phyloP scores from a whole-genome alignment of 2,329 filamentous ascomycete species.

The Penicillium sumatraense region DNA sequence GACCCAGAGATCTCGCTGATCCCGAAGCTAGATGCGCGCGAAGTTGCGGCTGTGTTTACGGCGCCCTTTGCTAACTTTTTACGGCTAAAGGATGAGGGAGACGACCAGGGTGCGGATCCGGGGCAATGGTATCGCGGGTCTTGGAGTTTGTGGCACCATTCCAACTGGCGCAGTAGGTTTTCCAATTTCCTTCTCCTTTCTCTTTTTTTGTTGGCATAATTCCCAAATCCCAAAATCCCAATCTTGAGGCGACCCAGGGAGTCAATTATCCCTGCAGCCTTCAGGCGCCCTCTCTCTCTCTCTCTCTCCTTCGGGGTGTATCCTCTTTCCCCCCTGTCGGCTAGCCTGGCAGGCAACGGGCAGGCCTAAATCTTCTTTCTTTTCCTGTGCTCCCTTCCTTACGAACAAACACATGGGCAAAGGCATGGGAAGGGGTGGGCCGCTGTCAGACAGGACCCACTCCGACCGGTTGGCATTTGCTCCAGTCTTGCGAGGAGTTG shows the following conservation, averaged over 20 bases:
- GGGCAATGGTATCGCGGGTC: slow-evolving; percentile 82
- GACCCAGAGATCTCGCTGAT: slow-evolving; percentile 73
- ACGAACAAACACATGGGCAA: slow-evolving; percentile 11
- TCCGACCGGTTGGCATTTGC: slow-evolving; percentile 1
- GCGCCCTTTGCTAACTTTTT: slow-evolving; percentile 87
- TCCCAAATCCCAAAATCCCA: slow-evolving; percentile 3
- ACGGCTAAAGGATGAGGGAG: slow-evolving; percentile 58
- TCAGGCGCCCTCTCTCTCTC: background rate
- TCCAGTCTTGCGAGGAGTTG: background rate
- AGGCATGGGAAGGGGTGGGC: slow-evolving; percentile 9
- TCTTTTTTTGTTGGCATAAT: background rate
- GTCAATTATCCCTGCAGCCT: background rate
- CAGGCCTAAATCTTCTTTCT: background rate
- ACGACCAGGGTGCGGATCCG: slow-evolving; percentile 37
- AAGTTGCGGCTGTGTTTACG: slow-evolving; percentile 93
- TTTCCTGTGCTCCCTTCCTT: background rate
- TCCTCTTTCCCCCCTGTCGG: background rate
- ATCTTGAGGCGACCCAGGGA: background rate
- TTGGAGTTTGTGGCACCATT: slow-evolving; percentile 80
- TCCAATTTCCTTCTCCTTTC: background rate
- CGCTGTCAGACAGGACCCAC: slow-evolving; percentile 17
- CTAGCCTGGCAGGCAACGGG: background rate
- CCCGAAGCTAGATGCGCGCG: slow-evolving; percentile 81
- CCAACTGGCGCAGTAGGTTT: slow-evolving; percentile 67
- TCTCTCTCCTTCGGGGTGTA: too few relatives aligned